These are phyloP conservation scores for Arthroderma sp. DNA, from an alignment of 2,329 filamentous ascomycete genomes.

Conservation along the genomic window DNA sequence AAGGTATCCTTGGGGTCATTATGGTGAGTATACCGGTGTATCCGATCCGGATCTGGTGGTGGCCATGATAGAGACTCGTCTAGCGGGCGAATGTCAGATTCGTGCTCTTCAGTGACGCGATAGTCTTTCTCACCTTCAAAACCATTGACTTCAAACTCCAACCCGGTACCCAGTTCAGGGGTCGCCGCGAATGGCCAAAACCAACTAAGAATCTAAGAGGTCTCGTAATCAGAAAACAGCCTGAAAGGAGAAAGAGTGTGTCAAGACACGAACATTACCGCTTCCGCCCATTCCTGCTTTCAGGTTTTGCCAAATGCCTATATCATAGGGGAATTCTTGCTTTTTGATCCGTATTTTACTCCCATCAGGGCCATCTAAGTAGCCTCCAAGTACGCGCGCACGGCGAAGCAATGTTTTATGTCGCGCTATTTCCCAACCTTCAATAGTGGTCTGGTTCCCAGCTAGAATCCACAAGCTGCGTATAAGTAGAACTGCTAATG, in stretches of 20 bases:
- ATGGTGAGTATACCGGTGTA: conserved; percentile 23
- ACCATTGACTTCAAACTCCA: conserved; percentile 44
- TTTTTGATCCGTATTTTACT: conserved; percentile 39
- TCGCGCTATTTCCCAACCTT: conserved; percentile 46
- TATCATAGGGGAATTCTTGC: conserved; percentile 54
- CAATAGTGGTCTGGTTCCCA: conserved; percentile 50
- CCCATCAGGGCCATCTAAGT: conserved; percentile 45
- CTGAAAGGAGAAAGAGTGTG: not conserved
- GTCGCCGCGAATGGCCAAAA: conserved; percentile 47
- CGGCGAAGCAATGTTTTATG: conserved; percentile 34
- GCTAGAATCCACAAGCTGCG: conserved; percentile 43
- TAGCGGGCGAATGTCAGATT: conserved; percentile 7
- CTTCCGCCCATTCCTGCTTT: conserved; percentile 45
- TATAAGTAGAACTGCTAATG: conserved; percentile 40
- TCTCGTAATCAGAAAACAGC: conserved; percentile 5
- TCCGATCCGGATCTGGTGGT: conserved; percentile 37
- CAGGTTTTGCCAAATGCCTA: conserved; percentile 49
- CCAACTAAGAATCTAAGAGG: conserved; percentile 38
- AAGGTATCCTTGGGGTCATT: conserved; percentile 5
- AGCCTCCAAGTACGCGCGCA: conserved; percentile 41
- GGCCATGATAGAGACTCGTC: conserved; percentile 31
- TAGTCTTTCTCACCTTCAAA: conserved; percentile 39
- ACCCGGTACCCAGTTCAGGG: conserved; percentile 33
- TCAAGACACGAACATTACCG: conserved; percentile 26
- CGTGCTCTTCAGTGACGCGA: not conserved